Percentiles rank a stretch among this genome's conserved stretches.
These are phyloP conservation scores for Raddia guianensis DNA, from an alignment of 176 grass and related monocot genomes.

Conservation along the genomic window DNA sequence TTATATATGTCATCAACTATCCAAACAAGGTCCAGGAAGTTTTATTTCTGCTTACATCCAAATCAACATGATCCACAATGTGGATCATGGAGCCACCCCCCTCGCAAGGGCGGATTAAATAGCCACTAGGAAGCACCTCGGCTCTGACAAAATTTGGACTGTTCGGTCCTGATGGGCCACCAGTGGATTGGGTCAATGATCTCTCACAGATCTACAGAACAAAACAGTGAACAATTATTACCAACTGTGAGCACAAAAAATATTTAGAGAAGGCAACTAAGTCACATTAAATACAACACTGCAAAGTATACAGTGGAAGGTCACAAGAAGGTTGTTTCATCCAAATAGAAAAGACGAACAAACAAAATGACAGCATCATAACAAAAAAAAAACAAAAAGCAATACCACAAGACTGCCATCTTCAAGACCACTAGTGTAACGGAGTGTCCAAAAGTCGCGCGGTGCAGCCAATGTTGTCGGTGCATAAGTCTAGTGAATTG, in stretches of 20 bases:
- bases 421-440: slow-evolving; percentile 94
- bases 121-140: slow-evolving; percentile 92
- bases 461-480: slow-evolving; percentile 89
- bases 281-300: not conserved
- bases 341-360: slow-evolving; percentile 20
- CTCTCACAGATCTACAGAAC: slow-evolving; percentile 93
- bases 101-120: slow-evolving; percentile 95
- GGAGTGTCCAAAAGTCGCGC: slow-evolving; percentile 91
- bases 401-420: slow-evolving; percentile 99
- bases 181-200: slow-evolving; percentile 84
- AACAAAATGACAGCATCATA: slow-evolving; percentile 7
- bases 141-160: slow-evolving; percentile 91
- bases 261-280: not conserved
- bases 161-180: slow-evolving; percentile 82
- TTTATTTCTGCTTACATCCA: slow-evolving; percentile 70
- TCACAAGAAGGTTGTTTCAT: slow-evolving; percentile 3
- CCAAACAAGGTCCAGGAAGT: slow-evolving; percentile 1
- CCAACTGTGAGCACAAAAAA: slow-evolving; percentile 26
- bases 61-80: slow-evolving; percentile 99
- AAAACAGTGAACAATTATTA: slow-evolving; percentile 36
- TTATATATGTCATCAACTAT: slow-evolving; percentile 1
- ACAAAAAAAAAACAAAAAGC: slow-evolving; percentile 13
- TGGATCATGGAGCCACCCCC: slow-evolving; percentile 99
- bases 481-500: slow-evolving; percentile 69
- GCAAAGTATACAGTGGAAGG: not conserved